phyloP scores from a whole-genome alignment of 148 eudicot genomes.

The Camellia japonica region DNA sequence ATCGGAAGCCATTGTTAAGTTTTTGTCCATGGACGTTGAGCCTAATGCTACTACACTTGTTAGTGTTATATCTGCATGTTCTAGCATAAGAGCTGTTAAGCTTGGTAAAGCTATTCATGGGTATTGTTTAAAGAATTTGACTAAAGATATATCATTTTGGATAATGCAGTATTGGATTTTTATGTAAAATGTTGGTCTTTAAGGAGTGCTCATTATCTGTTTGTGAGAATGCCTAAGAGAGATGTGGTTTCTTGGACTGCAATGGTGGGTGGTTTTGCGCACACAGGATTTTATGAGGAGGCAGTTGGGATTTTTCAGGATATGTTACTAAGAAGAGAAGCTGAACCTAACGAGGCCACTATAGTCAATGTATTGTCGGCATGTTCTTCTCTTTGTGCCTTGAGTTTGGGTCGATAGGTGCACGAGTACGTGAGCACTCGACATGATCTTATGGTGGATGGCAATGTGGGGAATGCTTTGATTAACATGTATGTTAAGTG shows the following conservation, averaged over 20 bases:
- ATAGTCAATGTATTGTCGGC: background rate
- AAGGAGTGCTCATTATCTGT: constrained; percentile 8
- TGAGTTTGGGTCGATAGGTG: constrained; percentile 13
- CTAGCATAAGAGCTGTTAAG: background rate
- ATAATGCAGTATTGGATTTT: constrained; percentile 13
- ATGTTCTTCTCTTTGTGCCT: constrained; percentile 11
- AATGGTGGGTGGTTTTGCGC: constrained; percentile 15
- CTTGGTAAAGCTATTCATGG: constrained; percentile 21
- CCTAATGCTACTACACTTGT: constrained; percentile 18
- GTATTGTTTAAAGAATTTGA: constrained; percentile 8
- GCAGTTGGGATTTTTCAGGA: background rate
- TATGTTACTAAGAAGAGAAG: no score
- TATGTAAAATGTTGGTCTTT: constrained; percentile 16
- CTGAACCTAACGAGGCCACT: no score
- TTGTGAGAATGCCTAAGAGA: constrained; percentile 9
- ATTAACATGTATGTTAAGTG: constrained; percentile 20
- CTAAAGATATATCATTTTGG: constrained; percentile 3
- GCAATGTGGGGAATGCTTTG: constrained; percentile 20
- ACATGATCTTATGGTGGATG: constrained; percentile 9
- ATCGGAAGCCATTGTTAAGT: constrained; percentile 10
- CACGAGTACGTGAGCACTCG: constrained; percentile 2
- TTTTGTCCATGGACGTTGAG: constrained; percentile 9
- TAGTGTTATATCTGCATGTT: constrained; percentile 20
- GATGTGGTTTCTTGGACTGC: constrained; percentile 21
- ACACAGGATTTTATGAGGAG: constrained; percentile 3